These are phyloP conservation scores for Strombidium stylifer DNA, from an alignment of 73 alveolate species.

Conservation along the genomic window DNA sequence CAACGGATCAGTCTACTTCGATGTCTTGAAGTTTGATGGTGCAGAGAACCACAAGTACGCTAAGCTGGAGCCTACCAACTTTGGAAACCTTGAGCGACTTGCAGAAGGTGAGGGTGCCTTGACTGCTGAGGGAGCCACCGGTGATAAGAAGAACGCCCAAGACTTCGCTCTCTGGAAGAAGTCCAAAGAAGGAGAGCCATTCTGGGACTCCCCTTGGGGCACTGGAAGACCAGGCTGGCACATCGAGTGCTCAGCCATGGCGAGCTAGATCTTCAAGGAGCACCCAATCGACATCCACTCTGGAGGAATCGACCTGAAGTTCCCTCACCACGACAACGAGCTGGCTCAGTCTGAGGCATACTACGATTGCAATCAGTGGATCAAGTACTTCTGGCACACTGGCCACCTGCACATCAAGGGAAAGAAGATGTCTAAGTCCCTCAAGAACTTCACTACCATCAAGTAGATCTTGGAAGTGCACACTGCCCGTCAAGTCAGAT, in stretches of 20 bases:
- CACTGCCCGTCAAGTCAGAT: conserved; percentile 89
- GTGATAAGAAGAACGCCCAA: conserved; percentile 81
- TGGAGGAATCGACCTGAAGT: conserved; percentile 91
- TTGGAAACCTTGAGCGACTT: conserved; percentile 64
- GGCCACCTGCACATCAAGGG: not conserved
- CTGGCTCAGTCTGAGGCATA: conserved; percentile 90
- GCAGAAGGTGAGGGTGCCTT: conserved; percentile 91
- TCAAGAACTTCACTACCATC: conserved; percentile 97
- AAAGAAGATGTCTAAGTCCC: not conserved
- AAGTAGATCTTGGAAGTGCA: conserved; percentile 74
- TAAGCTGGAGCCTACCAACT: conserved; percentile 82
- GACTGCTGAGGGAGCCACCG: conserved; percentile 69
- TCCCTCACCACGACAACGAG: conserved; percentile 98
- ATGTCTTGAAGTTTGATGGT: conserved; percentile 73
- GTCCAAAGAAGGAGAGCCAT: conserved; percentile 44
- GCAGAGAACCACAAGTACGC: conserved; percentile 78
- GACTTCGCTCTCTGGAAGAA: conserved; percentile 99
- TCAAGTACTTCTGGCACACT: not conserved
- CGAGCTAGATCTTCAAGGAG: conserved; percentile 60
- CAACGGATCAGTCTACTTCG: conserved; percentile 97
- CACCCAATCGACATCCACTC: conserved; percentile 79
- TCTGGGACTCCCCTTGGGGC: not conserved
- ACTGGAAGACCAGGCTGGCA: conserved; percentile 65
- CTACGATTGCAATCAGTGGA: not conserved
- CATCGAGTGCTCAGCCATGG: conserved; percentile 97